phyloP scores from a whole-genome alignment of 176 grass and related monocot genomes.

The Bolboschoenus planiculmis region DNA sequence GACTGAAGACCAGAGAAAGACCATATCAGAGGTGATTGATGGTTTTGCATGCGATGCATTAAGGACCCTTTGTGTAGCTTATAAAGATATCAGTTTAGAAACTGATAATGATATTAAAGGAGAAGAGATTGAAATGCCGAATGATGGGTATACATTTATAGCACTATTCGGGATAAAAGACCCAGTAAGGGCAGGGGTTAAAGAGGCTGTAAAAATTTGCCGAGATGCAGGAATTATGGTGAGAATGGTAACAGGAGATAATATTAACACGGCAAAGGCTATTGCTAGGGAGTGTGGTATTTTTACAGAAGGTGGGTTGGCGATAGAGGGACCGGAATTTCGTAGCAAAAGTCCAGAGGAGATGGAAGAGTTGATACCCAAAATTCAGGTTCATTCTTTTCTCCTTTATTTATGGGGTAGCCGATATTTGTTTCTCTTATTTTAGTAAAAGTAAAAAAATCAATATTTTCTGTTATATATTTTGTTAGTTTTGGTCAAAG shows the following conservation, averaged over 20 bases:
- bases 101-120: constrained; percentile 19
- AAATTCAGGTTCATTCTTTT: constrained; percentile 52
- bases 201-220: constrained; percentile 73
- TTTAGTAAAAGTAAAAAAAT: not conserved
- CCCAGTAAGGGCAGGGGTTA: constrained; percentile 68
- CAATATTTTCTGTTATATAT: too few relatives aligned
- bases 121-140: constrained; percentile 44
- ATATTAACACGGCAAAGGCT: constrained; percentile 90
- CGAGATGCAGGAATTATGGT: constrained; percentile 70
- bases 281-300: constrained; percentile 93
- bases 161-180: constrained; percentile 95
- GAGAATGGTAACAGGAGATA: constrained; percentile 94
- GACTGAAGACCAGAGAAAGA: constrained; percentile 32
- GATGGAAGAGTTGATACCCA: constrained; percentile 84
- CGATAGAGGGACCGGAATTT: constrained; percentile 82
- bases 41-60: constrained; percentile 73
- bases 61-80: constrained; percentile 90
- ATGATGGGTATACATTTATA: constrained; percentile 66
- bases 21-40: constrained; percentile 52
- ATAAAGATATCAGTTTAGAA: constrained; percentile 49
- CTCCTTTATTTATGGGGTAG: not conserved
- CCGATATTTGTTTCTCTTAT: not conserved
- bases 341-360: constrained; percentile 60
- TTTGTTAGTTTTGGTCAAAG: too few relatives aligned
- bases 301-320: constrained; percentile 67